Evolutionary conservation across 352 stramenopile species (phyloP).

Genomic region (Globisporangium paddicum): DNA sequence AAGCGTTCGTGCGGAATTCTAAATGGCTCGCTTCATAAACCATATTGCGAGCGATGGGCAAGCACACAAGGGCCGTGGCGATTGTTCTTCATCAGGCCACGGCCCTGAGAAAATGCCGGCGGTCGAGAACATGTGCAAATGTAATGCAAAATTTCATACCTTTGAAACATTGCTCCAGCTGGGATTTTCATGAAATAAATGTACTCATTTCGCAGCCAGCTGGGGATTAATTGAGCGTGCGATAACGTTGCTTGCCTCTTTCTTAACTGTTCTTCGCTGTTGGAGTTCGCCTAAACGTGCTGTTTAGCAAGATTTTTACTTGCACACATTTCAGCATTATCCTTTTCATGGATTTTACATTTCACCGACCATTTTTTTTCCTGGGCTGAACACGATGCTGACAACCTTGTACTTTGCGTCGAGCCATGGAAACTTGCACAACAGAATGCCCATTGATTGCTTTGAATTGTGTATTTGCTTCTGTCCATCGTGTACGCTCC

Average conservation of each 20-base stretch:
- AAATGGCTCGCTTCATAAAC: not conserved
- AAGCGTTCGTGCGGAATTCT: not conserved
- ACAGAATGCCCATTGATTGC: not conserved
- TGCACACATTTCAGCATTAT: conserved; percentile 1
- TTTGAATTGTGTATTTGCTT: not conserved
- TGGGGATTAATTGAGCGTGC: not conserved
- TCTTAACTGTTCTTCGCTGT: not conserved
- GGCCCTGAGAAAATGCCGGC: not conserved
- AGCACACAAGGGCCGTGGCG: not conserved
- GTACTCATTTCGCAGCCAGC: conserved; percentile 5
- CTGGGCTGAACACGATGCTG: not conserved
- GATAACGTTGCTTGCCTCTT: not conserved
- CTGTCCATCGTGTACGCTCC: not conserved
- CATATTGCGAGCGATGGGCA: not conserved
- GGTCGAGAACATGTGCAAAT: not conserved
- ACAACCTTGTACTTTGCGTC: not conserved
- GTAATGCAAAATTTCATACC: conserved; percentile 3
- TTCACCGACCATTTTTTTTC: not conserved
- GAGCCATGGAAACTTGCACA: not conserved
- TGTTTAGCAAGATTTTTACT: not conserved
- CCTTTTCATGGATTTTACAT: conserved; percentile 7
- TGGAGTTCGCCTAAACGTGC: conserved; percentile 2
- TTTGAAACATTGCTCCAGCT: not conserved
- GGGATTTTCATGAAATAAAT: not conserved
- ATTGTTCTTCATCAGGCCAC: not conserved